A percentile compares a stretch with the other conserved stretches of the same genome.
Conservation (phyloP, 2,329 filamentous ascomycete genomes). For the Emmonsiellopsis sp. region DNA sequence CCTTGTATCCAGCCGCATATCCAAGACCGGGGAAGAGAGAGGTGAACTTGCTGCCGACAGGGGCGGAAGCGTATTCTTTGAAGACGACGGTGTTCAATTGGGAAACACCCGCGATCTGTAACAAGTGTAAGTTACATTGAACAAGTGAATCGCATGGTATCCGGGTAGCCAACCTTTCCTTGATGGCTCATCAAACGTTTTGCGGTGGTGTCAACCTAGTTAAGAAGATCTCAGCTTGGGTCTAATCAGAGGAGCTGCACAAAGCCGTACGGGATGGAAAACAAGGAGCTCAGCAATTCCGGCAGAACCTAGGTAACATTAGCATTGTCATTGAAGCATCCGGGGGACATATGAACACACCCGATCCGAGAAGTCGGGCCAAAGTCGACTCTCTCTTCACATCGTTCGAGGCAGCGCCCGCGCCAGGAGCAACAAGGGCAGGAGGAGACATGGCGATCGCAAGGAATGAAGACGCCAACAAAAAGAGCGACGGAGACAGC, state of each 20-base stretch:
- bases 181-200: conserved; percentile 99
- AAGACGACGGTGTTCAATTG: conserved; percentile 89
- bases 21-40: conserved; percentile 94
- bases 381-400: conserved; percentile 79
- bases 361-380: conserved; percentile 84
- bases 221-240: conserved; percentile 15
- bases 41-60: conserved; percentile 70
- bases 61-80: conserved; percentile 70
- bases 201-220: conserved; percentile 88
- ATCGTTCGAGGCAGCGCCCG: conserved; percentile 46
- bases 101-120: conserved; percentile 46
- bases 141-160: neutral
- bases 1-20: conserved; percentile 97
- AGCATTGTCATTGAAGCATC: conserved; percentile 5
- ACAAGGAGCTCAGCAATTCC: conserved; percentile 88
- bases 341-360: conserved; percentile 42
- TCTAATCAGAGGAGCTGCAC: neutral
- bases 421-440: conserved; percentile 25
- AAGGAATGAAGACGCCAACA: neutral
- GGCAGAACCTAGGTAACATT: conserved; percentile 58
- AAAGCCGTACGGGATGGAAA: conserved; percentile 68
- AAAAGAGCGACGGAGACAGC: neutral
- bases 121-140: neutral
- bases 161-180: conserved; percentile 48
- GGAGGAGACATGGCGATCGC: conserved; percentile 34